A percentile compares a stretch with the other conserved stretches of the same genome.
These are phyloP conservation scores for Leccinum ambiguum DNA, from an alignment of 1,284 basidiomycete species.

Conservation along the genomic window DNA sequence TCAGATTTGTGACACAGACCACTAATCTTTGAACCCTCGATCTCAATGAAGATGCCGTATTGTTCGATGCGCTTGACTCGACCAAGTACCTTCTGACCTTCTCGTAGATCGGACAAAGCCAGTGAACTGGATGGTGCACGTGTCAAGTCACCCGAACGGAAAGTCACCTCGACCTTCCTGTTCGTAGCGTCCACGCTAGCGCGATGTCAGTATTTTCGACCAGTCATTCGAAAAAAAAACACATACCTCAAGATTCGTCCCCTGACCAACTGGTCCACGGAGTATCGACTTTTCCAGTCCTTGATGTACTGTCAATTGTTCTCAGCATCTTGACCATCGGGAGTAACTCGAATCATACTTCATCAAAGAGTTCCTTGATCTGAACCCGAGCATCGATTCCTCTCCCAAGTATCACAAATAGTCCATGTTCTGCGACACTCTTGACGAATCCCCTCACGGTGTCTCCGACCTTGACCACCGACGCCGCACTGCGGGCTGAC, in stretches of 20 bases:
- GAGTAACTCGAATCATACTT: slow-evolving; percentile 49
- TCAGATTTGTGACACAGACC: slow-evolving; percentile 96
- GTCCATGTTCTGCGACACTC: slow-evolving; percentile 80
- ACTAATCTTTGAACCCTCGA: slow-evolving; percentile 79
- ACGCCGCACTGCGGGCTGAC: slow-evolving; percentile 16
- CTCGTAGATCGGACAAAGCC: slow-evolving; percentile 58
- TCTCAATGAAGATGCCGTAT: slow-evolving; percentile 91
- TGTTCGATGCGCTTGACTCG: slow-evolving; percentile 78
- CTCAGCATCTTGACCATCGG: slow-evolving; percentile 8
- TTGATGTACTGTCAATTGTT: slow-evolving; percentile 72
- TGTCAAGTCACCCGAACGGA: slow-evolving; percentile 61
- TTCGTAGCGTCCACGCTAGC: slow-evolving; percentile 63
- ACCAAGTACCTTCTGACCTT: slow-evolving; percentile 78
- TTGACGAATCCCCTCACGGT: slow-evolving; percentile 88
- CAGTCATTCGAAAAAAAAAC: slow-evolving; percentile 9
- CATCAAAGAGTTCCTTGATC: slow-evolving; percentile 91
- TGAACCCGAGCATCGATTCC: slow-evolving; percentile 88
- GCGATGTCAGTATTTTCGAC: slow-evolving; percentile 15
- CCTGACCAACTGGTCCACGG: slow-evolving; percentile 81
- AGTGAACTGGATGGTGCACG: slow-evolving; percentile 43
- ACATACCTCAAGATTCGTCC: slow-evolving; percentile 79
- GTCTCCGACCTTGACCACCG: slow-evolving; percentile 66
- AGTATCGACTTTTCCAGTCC: slow-evolving; percentile 90
- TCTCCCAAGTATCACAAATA: slow-evolving; percentile 89
- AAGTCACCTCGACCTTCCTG: slow-evolving; percentile 86